Evolutionary conservation across 805 yeast species (phyloP).

Genomic region (Gaillardinia entomophila): DNA sequence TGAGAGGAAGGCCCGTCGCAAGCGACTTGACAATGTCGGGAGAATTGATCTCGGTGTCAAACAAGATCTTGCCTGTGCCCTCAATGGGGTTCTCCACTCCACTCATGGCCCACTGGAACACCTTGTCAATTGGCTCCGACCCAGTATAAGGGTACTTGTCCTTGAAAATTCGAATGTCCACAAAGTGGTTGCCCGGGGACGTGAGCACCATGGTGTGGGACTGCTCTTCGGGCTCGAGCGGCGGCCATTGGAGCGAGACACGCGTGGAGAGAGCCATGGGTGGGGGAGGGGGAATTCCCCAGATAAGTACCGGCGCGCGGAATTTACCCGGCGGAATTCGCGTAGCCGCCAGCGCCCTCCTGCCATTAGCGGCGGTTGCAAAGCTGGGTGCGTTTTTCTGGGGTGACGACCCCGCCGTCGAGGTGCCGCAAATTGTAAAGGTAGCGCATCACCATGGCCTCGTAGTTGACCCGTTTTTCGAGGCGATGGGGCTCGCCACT

Average conservation of each 20-base stretch:
- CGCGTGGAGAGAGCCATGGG: slow-evolving; percentile 38
- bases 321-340: no score
- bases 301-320: no score
- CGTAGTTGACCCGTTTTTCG: slow-evolving; percentile 25
- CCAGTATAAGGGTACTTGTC: slow-evolving; percentile 6
- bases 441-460: slow-evolving; percentile 27
- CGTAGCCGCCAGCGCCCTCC: no score
- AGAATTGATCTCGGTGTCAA: slow-evolving; percentile 40
- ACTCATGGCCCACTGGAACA: slow-evolving; percentile 54
- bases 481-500: slow-evolving; percentile 11
- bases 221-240: slow-evolving; percentile 33
- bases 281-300: not conserved
- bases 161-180: slow-evolving; percentile 37
- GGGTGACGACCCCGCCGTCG: slow-evolving; percentile 27
- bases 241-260: slow-evolving; percentile 49
- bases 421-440: slow-evolving; percentile 27
- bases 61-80: slow-evolving; percentile 30
- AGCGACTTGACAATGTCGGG: slow-evolving; percentile 24
- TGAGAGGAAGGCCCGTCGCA: slow-evolving; percentile 23
- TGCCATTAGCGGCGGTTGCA: no score
- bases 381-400: no score
- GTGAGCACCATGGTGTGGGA: slow-evolving; percentile 46
- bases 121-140: slow-evolving; percentile 12
- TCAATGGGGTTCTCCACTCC: slow-evolving; percentile 40
- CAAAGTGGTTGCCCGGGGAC: slow-evolving; percentile 39